Percentiles rank a stretch among this genome's conserved stretches.
These are phyloP conservation scores for Xylariales sp. DNA, from an alignment of 2,329 filamentous ascomycete genomes.

Conservation along the genomic window DNA sequence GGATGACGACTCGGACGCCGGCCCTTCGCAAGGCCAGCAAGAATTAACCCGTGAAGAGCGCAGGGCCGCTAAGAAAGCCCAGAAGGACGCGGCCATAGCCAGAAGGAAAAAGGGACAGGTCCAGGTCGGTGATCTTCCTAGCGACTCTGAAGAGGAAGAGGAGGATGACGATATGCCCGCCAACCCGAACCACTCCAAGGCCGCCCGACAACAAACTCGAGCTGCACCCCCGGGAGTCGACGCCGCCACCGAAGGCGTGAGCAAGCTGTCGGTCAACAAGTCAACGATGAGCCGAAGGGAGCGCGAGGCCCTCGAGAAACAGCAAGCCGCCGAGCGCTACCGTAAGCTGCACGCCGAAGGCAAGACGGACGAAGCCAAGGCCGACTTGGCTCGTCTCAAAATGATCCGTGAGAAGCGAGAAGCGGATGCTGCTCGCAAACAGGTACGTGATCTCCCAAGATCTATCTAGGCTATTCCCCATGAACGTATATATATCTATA, in stretches of 20 bases:
- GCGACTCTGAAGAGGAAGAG: conserved; percentile 62
- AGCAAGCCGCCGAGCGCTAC: conserved; percentile 89
- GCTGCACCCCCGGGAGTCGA: conserved; percentile 58
- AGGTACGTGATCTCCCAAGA: conserved; percentile 64
- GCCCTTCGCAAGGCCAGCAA: conserved; percentile 56
- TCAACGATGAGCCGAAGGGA: conserved; percentile 64
- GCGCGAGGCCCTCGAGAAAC: conserved; percentile 83
- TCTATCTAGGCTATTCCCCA: neutral
- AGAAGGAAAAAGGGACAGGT: conserved; percentile 77
- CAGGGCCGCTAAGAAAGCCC: conserved; percentile 86
- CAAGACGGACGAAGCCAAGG: conserved; percentile 95
- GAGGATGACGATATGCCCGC: conserved; percentile 72
- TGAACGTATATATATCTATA: neutral
- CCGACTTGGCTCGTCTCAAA: conserved; percentile 85
- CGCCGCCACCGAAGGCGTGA: conserved; percentile 65
- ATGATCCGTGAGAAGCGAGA: conserved; percentile 88
- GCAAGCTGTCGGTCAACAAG: conserved; percentile 66
- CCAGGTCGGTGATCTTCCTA: conserved; percentile 87
- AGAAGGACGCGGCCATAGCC: conserved; percentile 88
- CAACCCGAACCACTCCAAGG: conserved; percentile 92
- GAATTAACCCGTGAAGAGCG: conserved; percentile 87
- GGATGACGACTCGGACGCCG: conserved; percentile 63
- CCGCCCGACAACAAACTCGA: conserved; percentile 69
- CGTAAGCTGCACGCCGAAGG: conserved; percentile 92
- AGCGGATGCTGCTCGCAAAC: conserved; percentile 83